Base-by-base conservation (phyloP, 352 stramenopile genomes). In the Hyaloperonospora arabidopsidis region DNA sequence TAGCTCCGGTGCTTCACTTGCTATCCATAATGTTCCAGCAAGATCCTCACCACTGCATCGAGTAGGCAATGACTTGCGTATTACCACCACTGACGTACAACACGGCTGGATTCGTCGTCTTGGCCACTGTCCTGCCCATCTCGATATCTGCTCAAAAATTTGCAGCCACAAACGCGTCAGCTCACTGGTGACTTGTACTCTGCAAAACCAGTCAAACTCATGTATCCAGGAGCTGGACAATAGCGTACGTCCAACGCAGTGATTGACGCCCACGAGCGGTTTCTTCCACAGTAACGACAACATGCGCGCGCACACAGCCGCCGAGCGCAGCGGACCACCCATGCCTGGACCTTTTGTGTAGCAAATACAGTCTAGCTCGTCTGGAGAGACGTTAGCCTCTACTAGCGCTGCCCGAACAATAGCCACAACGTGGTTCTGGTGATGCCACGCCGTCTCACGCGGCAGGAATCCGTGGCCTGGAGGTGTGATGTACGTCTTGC, bases 31-130 rank as follows among this genome's bases (percentile, higher is more conserved):
- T 28, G 6, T 17, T 45, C 36, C 8, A 45, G 18, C 18, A 2
- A 11, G 21, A 15, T 13, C 17, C 18, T 35, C 38, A 92, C 76
- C 83, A 71, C 57, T 94, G 82, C 82, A 89, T 92, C 44, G 80
- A 82, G 67, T 93, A 93, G 36, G 81, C 78, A 52, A 95, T 93
- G 40, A 97, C 91, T 75, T 99, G 97, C 21, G 97, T 99, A 77
- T 99, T 99, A 14, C 97, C 97, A 14, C 97, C 97, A 61, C 87
- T 98, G 7, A 99, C 97, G 59, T 99, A 99, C 5, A 99, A 72
- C 56, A 99, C 95, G 6, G 99, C 96, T 2, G 97, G 97, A 61
- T 99, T 86, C 4, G 79, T 61, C 14, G 86, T 83, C 50, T 95
- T 95, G 51, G 95, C 98, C 13, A 97, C 95, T 15, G 98, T 93